A percentile compares a stretch with the other conserved stretches of the same genome.
phyloP scores from a whole-genome alignment of 75 land plant species.

The Sequoia sempervirens region DNA sequence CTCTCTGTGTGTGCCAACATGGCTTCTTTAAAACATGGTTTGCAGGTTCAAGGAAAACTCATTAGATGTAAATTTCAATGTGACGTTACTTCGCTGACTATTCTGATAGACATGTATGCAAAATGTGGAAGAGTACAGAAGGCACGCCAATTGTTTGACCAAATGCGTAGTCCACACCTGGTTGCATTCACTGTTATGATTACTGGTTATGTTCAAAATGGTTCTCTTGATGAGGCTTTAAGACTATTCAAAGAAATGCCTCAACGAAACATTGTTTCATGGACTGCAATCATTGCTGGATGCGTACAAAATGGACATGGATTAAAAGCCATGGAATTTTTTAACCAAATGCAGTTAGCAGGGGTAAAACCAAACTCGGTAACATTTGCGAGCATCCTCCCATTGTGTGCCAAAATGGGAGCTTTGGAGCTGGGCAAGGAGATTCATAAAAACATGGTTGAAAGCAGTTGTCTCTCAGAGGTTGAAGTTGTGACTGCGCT shows the following conservation, averaged over 20 bases:
- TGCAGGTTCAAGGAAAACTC: conserved; percentile 15
- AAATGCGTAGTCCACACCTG: conserved; percentile 18
- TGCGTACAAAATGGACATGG: conserved; percentile 6
- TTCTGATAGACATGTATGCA: conserved; percentile 30
- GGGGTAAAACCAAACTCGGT: not conserved
- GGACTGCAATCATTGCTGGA: not conserved
- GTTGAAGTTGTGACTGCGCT: not conserved
- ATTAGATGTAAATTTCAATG: not conserved
- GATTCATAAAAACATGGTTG: not conserved
- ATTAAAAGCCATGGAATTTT: not conserved
- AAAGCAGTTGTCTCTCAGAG: not conserved
- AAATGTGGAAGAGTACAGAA: conserved; percentile 16
- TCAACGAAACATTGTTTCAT: not conserved
- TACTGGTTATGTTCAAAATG: conserved; percentile 18
- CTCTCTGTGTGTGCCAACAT: conserved; percentile 18
- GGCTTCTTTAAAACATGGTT: conserved; percentile 13
- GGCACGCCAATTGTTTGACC: conserved; percentile 30
- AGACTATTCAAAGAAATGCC: conserved; percentile 17
- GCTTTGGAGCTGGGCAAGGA: not conserved
- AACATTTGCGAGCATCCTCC: not conserved
- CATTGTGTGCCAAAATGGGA: not conserved
- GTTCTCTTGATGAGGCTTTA: not conserved
- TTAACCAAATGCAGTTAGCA: conserved; percentile 1
- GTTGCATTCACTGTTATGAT: conserved; percentile 33
- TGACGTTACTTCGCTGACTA: conserved; percentile 7